These are phyloP conservation scores for Brettanomyces anomalus DNA, from an alignment of 805 yeast species.

Conservation along the genomic window DNA sequence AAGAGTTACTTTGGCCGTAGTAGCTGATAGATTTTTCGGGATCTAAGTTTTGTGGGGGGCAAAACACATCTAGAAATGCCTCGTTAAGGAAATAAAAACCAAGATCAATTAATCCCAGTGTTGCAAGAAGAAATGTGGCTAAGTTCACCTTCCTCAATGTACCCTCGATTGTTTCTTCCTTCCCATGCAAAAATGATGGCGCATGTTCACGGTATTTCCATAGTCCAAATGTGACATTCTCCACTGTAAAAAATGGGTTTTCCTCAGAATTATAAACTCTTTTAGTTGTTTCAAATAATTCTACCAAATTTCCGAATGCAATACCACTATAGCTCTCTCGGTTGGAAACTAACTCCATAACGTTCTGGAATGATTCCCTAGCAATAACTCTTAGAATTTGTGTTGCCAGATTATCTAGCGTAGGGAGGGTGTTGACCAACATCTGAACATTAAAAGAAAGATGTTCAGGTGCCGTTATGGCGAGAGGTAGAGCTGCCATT, in stretches of 20 bases:
- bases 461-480: constrained; percentile 46
- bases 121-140: constrained; percentile 81
- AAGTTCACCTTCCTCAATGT: constrained; percentile 78
- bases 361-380: constrained; percentile 66
- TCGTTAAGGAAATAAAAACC: constrained; percentile 85
- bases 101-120: constrained; percentile 73
- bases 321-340: constrained; percentile 58
- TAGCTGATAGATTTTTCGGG: constrained; percentile 30
- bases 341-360: constrained; percentile 59
- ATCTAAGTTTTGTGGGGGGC: constrained; percentile 58
- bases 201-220: constrained; percentile 58
- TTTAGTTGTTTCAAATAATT: constrained; percentile 70
- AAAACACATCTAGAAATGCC: constrained; percentile 77
- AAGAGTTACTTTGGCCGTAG: constrained; percentile 13
- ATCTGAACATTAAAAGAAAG: constrained; percentile 56
- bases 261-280: constrained; percentile 55
- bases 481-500: constrained; percentile 51
- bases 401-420: constrained; percentile 72
- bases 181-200: constrained; percentile 47
- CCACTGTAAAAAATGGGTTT: constrained; percentile 64
- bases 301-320: constrained; percentile 57
- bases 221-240: constrained; percentile 61
- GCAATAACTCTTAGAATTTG: constrained; percentile 71
- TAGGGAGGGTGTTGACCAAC: constrained; percentile 59
- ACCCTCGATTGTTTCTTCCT: constrained; percentile 52